Evolutionary conservation across 331 rosid genomes (phyloP).

Genomic region (Phaseolus coccineus): DNA sequence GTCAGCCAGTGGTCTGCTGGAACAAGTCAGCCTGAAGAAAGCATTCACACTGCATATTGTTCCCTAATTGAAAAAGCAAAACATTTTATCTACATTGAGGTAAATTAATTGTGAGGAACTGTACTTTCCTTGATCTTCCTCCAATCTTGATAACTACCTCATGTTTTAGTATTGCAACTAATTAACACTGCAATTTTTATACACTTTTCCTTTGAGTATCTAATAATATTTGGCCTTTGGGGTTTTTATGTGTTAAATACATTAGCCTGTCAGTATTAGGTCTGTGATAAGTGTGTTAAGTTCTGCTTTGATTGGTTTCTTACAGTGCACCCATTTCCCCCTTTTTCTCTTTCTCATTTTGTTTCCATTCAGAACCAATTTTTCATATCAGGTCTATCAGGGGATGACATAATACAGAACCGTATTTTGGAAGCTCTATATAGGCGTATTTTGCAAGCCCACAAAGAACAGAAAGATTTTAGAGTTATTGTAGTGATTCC

Average conservation of each 20-base stretch:
- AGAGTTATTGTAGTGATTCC: slow-evolving; percentile 92
- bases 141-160: slow-evolving; percentile 31
- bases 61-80: slow-evolving; percentile 93
- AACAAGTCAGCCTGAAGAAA: slow-evolving; percentile 86
- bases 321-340: slow-evolving; percentile 22
- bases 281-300: slow-evolving; percentile 13
- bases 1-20: slow-evolving; percentile 99
- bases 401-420: slow-evolving; percentile 78
- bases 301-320: slow-evolving; percentile 28
- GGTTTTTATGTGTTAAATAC: neutral
- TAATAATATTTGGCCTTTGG: slow-evolving; percentile 6
- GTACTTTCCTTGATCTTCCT: slow-evolving; percentile 30
- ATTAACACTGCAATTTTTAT: slow-evolving; percentile 27
- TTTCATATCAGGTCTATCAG: slow-evolving; percentile 92
- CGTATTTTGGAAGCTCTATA: slow-evolving; percentile 90
- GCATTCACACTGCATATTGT: slow-evolving; percentile 96
- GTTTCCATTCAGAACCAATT: slow-evolving; percentile 83
- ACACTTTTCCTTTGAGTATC: neutral
- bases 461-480: slow-evolving; percentile 77
- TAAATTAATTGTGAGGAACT: slow-evolving; percentile 45
- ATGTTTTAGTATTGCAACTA: slow-evolving; percentile 25
- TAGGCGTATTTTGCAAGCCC: slow-evolving; percentile 82
- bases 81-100: slow-evolving; percentile 97
- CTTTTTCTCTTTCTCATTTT: slow-evolving; percentile 28
- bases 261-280: neutral